Base-by-base conservation (phyloP, 768 basidiomycete species). In the Suillus subaureus region DNA sequence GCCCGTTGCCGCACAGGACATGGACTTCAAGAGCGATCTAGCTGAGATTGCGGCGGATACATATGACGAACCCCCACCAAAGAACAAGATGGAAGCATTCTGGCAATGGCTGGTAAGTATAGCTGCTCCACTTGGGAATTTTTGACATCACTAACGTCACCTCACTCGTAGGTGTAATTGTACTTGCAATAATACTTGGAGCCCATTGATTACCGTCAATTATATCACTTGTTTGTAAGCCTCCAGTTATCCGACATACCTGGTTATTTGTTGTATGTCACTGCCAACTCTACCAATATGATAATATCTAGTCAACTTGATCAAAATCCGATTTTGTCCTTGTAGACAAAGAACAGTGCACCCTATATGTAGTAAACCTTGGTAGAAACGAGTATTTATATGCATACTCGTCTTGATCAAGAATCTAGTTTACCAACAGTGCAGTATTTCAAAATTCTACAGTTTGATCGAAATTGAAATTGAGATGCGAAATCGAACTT, bases 1-100 rank as follows among this genome's bases (percentile, higher is more conserved):
- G 43, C 65, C 69, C 13, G 67, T 77, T 39, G 69, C 61, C 40
- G 68, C 88, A 0, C 72, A 82, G 26, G 87, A 96, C 42, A 96
- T 98, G 92, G 96, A 97, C 78, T 96, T 96, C 73, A 78, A 88
- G 51, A 82, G 84, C 6, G 86, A 89, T 66, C 81, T 92, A 63
- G 87, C 84, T 42, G 85, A 89, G 72, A 88, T 92, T 54, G 89
- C 89, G 71, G 89, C 89, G 0, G 88, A 86, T 2, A 83, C 81
- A 82, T 85, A 84, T 70, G 91, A 93, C 52, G 90, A 93, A 23
- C 84, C 84, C 7, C 87, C 88, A 16, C 92, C 94, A 3, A 86
- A 68, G 70, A 94, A 90, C 73, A 85, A 78, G 70, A 0, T 78
- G 3, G 92, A 92, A 64, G 86, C 86, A 33, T 83, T 94, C 77